phyloP scores from a whole-genome alignment of 352 stramenopile species.

The Globisporangium okanoganense region DNA sequence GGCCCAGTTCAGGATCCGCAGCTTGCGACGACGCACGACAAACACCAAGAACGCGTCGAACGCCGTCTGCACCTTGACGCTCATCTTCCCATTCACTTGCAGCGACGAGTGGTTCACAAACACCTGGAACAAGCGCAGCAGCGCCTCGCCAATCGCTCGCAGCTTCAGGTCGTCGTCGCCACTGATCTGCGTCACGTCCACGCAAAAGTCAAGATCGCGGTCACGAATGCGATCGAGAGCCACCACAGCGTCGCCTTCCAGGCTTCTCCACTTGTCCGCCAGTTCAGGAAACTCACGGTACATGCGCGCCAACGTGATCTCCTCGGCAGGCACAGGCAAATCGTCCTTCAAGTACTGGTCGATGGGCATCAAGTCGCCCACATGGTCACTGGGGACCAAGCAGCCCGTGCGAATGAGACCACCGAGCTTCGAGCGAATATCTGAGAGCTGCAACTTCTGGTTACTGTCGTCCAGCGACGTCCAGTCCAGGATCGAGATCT shows the following conservation, averaged over 20 bases:
- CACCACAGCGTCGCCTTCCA: conserved; percentile 8
- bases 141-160: conserved; percentile 14
- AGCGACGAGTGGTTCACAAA: conserved; percentile 21
- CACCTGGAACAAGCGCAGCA: conserved; percentile 28
- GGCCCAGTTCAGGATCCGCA: conserved; percentile 39
- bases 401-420: conserved; percentile 44
- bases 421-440: conserved; percentile 41
- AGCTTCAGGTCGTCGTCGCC: conserved; percentile 10
- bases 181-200: conserved; percentile 21
- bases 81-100: conserved; percentile 18
- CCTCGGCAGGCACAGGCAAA: conserved; percentile 12
- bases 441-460: conserved; percentile 44
- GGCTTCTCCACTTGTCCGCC: conserved; percentile 28
- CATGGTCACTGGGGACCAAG: conserved; percentile 25
- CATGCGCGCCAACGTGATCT: conserved; percentile 27
- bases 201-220: conserved; percentile 42
- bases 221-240: conserved; percentile 31
- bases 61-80: conserved; percentile 20
- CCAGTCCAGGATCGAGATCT: conserved; percentile 78
- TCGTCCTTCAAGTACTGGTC: conserved; percentile 26
- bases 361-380: conserved; percentile 15
- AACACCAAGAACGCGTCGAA: conserved; percentile 66
- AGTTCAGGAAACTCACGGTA: conserved; percentile 28
- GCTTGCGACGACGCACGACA: conserved; percentile 49
- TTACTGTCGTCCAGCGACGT: conserved; percentile 59